A percentile compares a stretch with the other conserved stretches of the same genome.
phyloP scores from a whole-genome alignment of 1,284 basidiomycete genomes.

The Pascua sp. region DNA sequence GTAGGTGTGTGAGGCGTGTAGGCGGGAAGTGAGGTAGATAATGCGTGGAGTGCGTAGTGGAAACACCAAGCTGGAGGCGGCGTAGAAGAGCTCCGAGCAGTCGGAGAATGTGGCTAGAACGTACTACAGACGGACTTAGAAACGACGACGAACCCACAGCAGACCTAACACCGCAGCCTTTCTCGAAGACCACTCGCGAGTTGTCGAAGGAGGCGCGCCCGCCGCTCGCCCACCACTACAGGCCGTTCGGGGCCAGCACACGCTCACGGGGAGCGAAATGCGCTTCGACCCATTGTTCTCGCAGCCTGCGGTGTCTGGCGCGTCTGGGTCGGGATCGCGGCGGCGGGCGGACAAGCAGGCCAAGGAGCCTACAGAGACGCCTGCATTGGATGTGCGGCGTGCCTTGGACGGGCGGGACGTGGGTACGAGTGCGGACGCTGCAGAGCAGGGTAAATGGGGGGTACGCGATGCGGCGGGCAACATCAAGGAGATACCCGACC shows the following conservation, averaged over 20 bases:
- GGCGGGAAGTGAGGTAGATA: neutral
- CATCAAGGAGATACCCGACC: slow-evolving; percentile 8
- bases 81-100: no score
- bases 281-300: slow-evolving; percentile 14
- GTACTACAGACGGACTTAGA: no score
- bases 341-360: neutral
- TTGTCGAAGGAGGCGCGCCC: slow-evolving; percentile 8
- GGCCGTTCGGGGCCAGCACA: neutral
- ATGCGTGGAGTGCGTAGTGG: no score
- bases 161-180: slow-evolving; percentile 12
- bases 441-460: neutral
- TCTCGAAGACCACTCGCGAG: slow-evolving; percentile 24
- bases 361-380: neutral
- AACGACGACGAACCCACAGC: no score
- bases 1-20: neutral
- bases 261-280: slow-evolving; percentile 2
- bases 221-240: no score
- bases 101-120: no score
- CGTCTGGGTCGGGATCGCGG: neutral
- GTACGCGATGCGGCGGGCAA: neutral
- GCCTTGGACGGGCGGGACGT: no score
- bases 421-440: neutral
- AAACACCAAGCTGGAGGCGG: no score
- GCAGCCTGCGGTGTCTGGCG: neutral
- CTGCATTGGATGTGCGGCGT: no score